Evolutionary conservation across 2,329 filamentous ascomycete species (phyloP).

Genomic region (Dactylellina parvicollis): DNA sequence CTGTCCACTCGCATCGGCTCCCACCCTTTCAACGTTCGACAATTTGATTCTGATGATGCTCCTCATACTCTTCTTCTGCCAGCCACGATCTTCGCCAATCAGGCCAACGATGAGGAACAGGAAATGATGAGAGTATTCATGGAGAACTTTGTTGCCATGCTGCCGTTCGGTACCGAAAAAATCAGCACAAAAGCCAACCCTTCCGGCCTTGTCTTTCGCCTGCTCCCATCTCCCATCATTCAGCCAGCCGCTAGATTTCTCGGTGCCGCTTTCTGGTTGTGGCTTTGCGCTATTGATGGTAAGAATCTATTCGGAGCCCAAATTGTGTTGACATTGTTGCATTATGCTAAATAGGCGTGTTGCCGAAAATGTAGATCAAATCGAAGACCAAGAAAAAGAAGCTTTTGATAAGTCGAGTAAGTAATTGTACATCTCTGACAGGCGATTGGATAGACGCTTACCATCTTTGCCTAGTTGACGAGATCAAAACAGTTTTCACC

Average conservation of each 20-base stretch:
- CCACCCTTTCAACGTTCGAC: slow-evolving; percentile 40
- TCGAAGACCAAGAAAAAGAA: slow-evolving; percentile 45
- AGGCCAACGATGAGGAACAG: slow-evolving; percentile 38
- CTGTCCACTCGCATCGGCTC: slow-evolving; percentile 36
- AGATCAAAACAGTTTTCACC: slow-evolving; percentile 40
- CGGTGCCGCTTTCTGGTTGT: slow-evolving; percentile 57
- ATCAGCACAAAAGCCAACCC: slow-evolving; percentile 57
- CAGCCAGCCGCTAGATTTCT: slow-evolving; percentile 55
- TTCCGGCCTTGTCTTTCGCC: slow-evolving; percentile 55
- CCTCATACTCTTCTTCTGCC: slow-evolving; percentile 55
- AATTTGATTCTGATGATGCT: slow-evolving; percentile 43
- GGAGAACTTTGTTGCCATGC: slow-evolving; percentile 55
- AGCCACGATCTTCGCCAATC: slow-evolving; percentile 31
- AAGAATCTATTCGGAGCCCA: background rate
- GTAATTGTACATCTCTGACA: background rate
- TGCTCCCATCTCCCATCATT: slow-evolving; percentile 56
- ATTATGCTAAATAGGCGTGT: slow-evolving; percentile 38
- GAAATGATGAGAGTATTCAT: slow-evolving; percentile 48
- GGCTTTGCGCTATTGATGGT: slow-evolving; percentile 58
- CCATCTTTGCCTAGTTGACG: slow-evolving; percentile 13
- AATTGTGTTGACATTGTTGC: slow-evolving; percentile 23
- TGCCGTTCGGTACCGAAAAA: slow-evolving; percentile 55
- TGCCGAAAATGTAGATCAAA: slow-evolving; percentile 37
- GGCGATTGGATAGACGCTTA: background rate
- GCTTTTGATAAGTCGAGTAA: slow-evolving; percentile 50